A percentile compares a stretch with the other conserved stretches of the same genome.
Evolutionary conservation across 2,329 filamentous ascomycete species (phyloP).

Genomic region (Penicillium vulpinum): DNA sequence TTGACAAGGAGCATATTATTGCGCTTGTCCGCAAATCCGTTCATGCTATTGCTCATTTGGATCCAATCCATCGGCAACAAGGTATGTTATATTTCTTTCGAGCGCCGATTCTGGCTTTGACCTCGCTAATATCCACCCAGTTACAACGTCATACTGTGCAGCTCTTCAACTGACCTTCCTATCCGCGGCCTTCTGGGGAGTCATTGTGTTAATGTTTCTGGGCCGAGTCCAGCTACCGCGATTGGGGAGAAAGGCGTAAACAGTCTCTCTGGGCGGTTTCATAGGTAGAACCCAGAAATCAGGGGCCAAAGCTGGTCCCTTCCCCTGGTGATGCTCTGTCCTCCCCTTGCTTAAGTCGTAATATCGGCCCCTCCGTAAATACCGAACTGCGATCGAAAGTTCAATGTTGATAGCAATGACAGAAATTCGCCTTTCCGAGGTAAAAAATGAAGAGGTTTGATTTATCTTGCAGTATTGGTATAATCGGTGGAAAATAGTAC

Average conservation of each 20-base stretch:
- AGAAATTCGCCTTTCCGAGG: too few relatives aligned
- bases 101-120: background rate
- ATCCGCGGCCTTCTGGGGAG: constrained; percentile 39
- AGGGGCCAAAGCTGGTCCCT: too few relatives aligned
- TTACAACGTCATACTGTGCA: constrained; percentile 38
- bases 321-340: too few relatives aligned
- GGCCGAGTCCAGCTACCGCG: constrained; percentile 36
- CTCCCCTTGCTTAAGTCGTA: too few relatives aligned
- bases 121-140: constrained; percentile 27
- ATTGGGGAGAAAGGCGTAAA: constrained; percentile 27
- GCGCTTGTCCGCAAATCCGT: constrained; percentile 53
- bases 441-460: too few relatives aligned
- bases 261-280: background rate
- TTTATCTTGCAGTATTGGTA: too few relatives aligned
- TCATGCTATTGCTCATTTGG: constrained; percentile 48
- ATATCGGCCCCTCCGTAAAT: too few relatives aligned
- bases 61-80: constrained; percentile 48
- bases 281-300: too few relatives aligned
- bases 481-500: too few relatives aligned
- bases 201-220: constrained; percentile 36
- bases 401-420: too few relatives aligned
- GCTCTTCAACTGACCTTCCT: constrained; percentile 41
- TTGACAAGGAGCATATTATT: constrained; percentile 56
- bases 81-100: constrained; percentile 33
- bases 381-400: too few relatives aligned